Evolutionary conservation across 768 basidiomycete genomes (phyloP), one percentile per base, ranked within the genome.

Genomic region (Chalciporus sphaerocephalus): DNA sequence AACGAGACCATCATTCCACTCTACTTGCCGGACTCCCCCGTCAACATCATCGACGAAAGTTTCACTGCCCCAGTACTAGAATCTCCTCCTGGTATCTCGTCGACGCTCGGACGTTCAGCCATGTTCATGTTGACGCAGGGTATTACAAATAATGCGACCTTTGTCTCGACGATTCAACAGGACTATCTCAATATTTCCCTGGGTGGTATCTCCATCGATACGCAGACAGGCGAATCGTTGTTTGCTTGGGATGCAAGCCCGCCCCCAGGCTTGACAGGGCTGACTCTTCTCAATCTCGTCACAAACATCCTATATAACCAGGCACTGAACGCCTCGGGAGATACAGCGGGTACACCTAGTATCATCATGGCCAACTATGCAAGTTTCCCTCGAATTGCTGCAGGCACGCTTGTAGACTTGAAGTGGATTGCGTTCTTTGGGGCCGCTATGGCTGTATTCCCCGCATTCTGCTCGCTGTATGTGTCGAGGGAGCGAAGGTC

Each of bases 381-480:
- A 34, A 61, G 65, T 21, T 81, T 90, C 59, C 83, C 85, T 8
- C 69, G 69, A 6, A 62, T 78, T n/a, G 71, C 71, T 33, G 72
- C 71, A 8, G 77, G 76, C 7, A 81, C 81, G 3, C 68, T 86
- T 15, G 61, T 75, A 8, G 80, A 80, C 10, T 61, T 91, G 61
- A 83, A 80, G 60, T 90, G 88, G 87, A 62, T 81, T 15, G 78
- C 75, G 6, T 90, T 89, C 67, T 89, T 83, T 59, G 81, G 80
- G 17, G 81, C 79, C 25, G 72, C 75, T 1, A 85, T 88, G 83
- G 72, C 83, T 10, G 81, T 87, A 1, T 90, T 77, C 57, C 85
- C 88, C n/a, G 87, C 87, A 3, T 91, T 91, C 68, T 88, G 80
- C 53, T 75, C 85, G 9, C 61, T 91, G 12, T 91, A 91, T 60